Percentiles rank a stretch among this genome's conserved stretches.
phyloP scores from a whole-genome alignment of 371 early-diverging fungal species.

The Phascolomyces articulosus region DNA sequence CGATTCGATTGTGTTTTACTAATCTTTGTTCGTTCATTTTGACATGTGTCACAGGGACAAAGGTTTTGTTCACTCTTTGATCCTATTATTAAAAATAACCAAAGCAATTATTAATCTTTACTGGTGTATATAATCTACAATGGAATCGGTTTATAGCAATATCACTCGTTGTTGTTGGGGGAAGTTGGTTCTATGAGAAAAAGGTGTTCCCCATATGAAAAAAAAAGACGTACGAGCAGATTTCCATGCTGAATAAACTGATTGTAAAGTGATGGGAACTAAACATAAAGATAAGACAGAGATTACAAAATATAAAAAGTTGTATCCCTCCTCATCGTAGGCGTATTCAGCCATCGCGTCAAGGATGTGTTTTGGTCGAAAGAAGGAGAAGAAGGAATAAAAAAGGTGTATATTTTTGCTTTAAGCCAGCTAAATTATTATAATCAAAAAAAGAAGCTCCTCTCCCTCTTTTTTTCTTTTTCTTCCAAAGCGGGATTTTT shows the following conservation, averaged over 20 bases:
- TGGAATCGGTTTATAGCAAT: too few species aligned
- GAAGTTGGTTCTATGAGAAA: too few species aligned
- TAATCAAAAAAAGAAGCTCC: not conserved
- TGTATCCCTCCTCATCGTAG: conserved; percentile 94
- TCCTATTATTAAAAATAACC: too few species aligned
- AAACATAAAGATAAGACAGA: conserved; percentile 81
- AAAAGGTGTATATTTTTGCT: not conserved
- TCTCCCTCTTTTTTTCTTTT: not conserved
- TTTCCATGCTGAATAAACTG: conserved; percentile 49
- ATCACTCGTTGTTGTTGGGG: too few species aligned
- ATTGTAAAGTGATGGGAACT: conserved; percentile 75
- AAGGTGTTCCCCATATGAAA: too few species aligned
- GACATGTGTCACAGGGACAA: conserved; percentile 33
- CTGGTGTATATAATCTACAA: too few species aligned
- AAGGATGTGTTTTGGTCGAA: not conserved
- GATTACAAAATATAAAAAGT: conserved; percentile 92
- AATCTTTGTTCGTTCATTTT: conserved; percentile 17
- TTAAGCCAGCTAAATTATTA: too few species aligned
- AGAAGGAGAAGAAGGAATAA: not conserved
- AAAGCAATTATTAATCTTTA: not conserved
- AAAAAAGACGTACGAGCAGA: conserved; percentile 41
- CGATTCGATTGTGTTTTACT: conserved; percentile 12
- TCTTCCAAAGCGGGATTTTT: not conserved
- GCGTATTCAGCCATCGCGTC: conserved; percentile 69
- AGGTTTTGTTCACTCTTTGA: conserved; percentile 10